Conservation (phyloP, 768 basidiomycete species). For the Hericium alpestre region DNA sequence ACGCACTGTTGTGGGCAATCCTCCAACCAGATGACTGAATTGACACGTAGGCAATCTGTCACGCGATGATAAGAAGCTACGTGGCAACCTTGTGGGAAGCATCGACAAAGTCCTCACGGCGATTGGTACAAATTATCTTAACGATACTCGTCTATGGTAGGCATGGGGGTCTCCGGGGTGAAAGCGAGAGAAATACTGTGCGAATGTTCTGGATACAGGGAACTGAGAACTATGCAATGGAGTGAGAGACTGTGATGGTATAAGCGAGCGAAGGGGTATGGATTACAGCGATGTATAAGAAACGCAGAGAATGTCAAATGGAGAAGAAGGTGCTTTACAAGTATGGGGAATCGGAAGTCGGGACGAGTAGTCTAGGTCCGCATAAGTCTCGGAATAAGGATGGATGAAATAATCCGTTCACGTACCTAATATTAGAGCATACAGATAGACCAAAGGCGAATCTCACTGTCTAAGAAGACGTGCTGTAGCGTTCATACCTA, state of each 20-base stretch:
- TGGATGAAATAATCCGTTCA: too few species aligned
- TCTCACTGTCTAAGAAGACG: neutral
- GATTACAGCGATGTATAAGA: constrained; percentile 9
- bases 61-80: neutral
- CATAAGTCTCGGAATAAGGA: too few species aligned
- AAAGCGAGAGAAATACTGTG: neutral
- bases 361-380: too few species aligned
- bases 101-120: neutral
- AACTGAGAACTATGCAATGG: constrained; percentile 9
- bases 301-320: constrained; percentile 1
- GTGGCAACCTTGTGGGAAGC: neutral
- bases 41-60: neutral
- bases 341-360: too few species aligned
- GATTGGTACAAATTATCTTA: neutral
- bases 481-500: constrained; percentile 20
- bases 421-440: too few species aligned
- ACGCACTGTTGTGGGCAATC: neutral
- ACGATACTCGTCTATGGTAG: neutral
- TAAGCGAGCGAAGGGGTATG: constrained; percentile 29
- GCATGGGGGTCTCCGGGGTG: neutral
- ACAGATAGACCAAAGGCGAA: neutral
- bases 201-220: constrained; percentile 5
- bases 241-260: constrained; percentile 24
- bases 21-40: neutral
- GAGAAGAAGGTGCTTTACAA: neutral